Conservation (phyloP, 2,329 filamentous ascomycete genomes). For the Lachnum nothofagi region DNA sequence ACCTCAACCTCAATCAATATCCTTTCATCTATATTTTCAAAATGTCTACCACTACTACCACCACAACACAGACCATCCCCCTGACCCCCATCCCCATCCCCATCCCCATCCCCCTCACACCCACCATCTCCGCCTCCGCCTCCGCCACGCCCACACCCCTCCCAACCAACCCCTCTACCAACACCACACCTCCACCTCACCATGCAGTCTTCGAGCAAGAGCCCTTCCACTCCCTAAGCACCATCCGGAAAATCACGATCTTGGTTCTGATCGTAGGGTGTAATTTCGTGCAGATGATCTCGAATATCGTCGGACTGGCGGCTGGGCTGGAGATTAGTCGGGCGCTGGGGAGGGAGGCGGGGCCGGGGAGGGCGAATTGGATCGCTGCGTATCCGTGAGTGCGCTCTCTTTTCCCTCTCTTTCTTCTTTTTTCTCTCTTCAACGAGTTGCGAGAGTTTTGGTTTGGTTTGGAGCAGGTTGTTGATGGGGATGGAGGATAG, state of each 20-base stretch:
- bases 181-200: neutral
- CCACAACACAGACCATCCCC: neutral
- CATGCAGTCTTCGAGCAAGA: neutral
- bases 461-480: too few species aligned
- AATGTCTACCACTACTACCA: neutral
- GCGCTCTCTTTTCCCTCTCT: too few species aligned
- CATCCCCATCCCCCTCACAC: too few species aligned
- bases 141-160: too few species aligned
- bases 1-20: too few species aligned
- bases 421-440: too few species aligned
- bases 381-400: slow-evolving; percentile 6
- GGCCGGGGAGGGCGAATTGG: neutral
- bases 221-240: neutral
- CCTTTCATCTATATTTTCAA: neutral
- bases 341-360: neutral
- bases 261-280: neutral
- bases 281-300: neutral
- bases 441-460: too few species aligned
- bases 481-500: too few species aligned
- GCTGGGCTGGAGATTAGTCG: neutral
- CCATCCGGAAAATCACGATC: neutral
- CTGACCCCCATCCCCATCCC: too few species aligned
- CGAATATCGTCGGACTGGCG: neutral
- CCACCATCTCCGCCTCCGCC: too few species aligned
- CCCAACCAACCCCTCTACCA: too few species aligned